phyloP scores from a whole-genome alignment of 2,329 filamentous ascomycete species.

The Arthrobotrys pseudoclavata region DNA sequence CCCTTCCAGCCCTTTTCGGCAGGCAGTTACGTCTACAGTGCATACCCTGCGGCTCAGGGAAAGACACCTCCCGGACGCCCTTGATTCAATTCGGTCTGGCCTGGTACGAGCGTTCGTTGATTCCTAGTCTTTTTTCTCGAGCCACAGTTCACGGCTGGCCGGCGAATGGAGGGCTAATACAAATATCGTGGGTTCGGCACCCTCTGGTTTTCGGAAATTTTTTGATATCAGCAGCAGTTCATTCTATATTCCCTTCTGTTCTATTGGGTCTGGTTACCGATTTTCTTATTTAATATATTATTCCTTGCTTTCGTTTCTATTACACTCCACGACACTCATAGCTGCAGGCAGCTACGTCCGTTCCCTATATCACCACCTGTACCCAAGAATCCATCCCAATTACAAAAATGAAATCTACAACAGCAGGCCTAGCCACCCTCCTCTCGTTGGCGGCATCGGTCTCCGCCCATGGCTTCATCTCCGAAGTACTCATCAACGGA shows the following conservation, averaged over 20 bases:
- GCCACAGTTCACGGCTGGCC: neutral
- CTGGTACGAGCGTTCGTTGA: neutral
- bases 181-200: neutral
- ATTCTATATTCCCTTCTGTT: neutral
- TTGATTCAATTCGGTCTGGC: conserved; percentile 11
- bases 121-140: neutral
- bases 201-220: neutral
- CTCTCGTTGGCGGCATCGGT: conserved; percentile 49
- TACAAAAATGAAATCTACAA: conserved; percentile 58
- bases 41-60: conserved; percentile 5
- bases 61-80: conserved; percentile 5
- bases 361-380: neutral
- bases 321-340: conserved; percentile 31
- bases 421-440: conserved; percentile 33
- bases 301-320: neutral
- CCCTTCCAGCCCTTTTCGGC: neutral
- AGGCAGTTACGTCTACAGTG: conserved; percentile 13
- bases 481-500: conserved; percentile 58
- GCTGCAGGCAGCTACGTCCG: conserved; percentile 21
- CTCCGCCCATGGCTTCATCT: conserved; percentile 61
- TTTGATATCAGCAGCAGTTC: neutral
- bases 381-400: no score
- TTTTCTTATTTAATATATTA: neutral
- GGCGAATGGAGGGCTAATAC: neutral
- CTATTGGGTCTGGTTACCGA: conserved; percentile 6